Conservation (phyloP, 331 rosid species). For the Malus hybrid region DNA sequence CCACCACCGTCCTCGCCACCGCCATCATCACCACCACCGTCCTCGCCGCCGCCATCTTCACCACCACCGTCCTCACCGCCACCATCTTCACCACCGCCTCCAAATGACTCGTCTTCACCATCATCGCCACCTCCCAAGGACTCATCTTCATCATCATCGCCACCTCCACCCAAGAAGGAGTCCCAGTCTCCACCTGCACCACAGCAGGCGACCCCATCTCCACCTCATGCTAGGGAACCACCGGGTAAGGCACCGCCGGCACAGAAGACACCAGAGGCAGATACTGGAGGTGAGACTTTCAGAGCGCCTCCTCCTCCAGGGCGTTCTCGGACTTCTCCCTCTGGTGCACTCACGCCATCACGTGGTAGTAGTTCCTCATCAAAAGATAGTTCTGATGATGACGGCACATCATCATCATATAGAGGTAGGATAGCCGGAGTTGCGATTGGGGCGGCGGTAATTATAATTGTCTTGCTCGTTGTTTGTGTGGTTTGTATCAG, state of each 20-base stretch:
- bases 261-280: background rate
- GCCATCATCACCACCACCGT: constrained; percentile 9
- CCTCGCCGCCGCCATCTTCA: background rate
- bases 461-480: constrained; percentile 26
- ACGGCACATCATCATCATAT: background rate
- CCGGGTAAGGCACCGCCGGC: constrained; percentile 5
- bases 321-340: background rate
- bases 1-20: constrained; percentile 22
- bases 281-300: background rate
- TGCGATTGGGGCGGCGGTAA: constrained; percentile 31
- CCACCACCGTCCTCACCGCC: background rate
- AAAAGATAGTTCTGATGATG: background rate
- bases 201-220: background rate
- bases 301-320: background rate
- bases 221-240: constrained; percentile 5
- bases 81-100: constrained; percentile 11
- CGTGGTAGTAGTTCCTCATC: background rate
- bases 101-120: background rate
- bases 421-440: constrained; percentile 25
- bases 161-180: constrained; percentile 9
- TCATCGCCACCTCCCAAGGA: background rate
- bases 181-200: constrained; percentile 3
- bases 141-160: constrained; percentile 1
- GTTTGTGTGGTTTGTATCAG: constrained; percentile 31
- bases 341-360: background rate